These are phyloP conservation scores for Penicillium sp. DNA, from an alignment of 2,329 filamentous ascomycete genomes.

Conservation along the genomic window DNA sequence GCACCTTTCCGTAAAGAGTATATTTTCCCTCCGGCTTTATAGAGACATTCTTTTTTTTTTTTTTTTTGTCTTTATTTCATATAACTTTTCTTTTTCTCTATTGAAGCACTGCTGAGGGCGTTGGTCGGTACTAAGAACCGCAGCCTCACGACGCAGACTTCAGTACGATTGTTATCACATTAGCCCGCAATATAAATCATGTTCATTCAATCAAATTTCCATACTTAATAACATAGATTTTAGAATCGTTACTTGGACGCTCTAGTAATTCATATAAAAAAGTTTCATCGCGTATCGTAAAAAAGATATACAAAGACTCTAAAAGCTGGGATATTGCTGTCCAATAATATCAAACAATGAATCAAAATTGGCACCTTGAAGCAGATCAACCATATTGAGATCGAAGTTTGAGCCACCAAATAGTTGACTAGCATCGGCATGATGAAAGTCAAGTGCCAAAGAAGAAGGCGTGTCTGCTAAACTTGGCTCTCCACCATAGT, in stretches of 20 bases:
- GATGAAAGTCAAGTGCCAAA: conserved; percentile 14
- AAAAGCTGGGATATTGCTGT: conserved; percentile 38
- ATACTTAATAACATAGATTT: too few relatives aligned
- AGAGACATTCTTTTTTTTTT: background rate
- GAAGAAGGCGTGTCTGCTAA: conserved; percentile 2
- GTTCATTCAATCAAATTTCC: too few relatives aligned
- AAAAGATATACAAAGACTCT: background rate
- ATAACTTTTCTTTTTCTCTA: background rate
- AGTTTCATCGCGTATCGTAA: background rate
- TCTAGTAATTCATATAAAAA: too few relatives aligned
- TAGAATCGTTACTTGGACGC: too few relatives aligned
- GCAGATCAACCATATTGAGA: conserved; percentile 37
- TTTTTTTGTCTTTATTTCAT: background rate
- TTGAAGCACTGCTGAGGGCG: background rate
- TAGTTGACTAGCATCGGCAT: background rate
- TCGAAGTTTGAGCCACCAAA: conserved; percentile 30
- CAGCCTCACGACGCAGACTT: conserved; percentile 1
- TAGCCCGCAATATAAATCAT: too few relatives aligned
- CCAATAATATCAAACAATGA: conserved; percentile 37
- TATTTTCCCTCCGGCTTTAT: background rate
- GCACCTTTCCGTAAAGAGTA: background rate
- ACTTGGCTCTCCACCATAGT: background rate
- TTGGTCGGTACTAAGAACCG: background rate
- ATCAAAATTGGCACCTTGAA: conserved; percentile 38
- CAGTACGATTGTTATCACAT: background rate